A percentile compares a stretch with the other conserved stretches of the same genome.
phyloP scores from a whole-genome alignment of 2,329 filamentous ascomycete genomes.

The Aspergillus eucalypticola region DNA sequence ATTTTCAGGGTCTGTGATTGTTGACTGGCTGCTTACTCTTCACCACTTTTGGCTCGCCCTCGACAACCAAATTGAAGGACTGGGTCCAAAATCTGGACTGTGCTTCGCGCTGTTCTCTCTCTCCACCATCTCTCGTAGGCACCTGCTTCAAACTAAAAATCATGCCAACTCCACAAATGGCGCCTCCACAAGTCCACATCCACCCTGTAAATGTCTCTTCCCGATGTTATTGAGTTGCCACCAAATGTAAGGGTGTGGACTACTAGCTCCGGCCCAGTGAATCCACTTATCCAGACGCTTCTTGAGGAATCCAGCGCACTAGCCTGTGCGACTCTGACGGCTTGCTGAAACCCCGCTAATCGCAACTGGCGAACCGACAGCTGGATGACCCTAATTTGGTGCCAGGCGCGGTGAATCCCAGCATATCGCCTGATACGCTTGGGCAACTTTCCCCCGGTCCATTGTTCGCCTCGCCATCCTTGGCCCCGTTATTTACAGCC shows the following conservation, averaged over 20 bases:
- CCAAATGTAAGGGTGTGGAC: slow-evolving; percentile 5
- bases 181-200: neutral
- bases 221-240: neutral
- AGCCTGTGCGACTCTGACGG: neutral
- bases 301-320: neutral
- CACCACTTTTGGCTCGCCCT: neutral
- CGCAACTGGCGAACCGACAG: neutral
- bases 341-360: slow-evolving; percentile 1
- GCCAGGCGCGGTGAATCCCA: neutral
- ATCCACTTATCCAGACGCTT: neutral
- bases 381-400: no score
- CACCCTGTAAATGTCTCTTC: neutral
- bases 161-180: neutral
- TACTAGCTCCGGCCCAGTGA: neutral
- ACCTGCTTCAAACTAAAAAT: neutral
- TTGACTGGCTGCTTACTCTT: neutral
- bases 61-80: neutral
- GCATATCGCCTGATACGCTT: slow-evolving; percentile 1
- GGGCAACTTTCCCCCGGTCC: slow-evolving; percentile 9
- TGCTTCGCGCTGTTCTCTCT: neutral
- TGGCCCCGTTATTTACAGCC: neutral
- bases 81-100: neutral
- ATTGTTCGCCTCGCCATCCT: slow-evolving; percentile 16
- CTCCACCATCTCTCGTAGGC: neutral
- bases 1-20: slow-evolving; percentile 7